phyloP scores from a whole-genome alignment of 2,329 filamentous ascomycete species.

The Peltaster fructicola region DNA sequence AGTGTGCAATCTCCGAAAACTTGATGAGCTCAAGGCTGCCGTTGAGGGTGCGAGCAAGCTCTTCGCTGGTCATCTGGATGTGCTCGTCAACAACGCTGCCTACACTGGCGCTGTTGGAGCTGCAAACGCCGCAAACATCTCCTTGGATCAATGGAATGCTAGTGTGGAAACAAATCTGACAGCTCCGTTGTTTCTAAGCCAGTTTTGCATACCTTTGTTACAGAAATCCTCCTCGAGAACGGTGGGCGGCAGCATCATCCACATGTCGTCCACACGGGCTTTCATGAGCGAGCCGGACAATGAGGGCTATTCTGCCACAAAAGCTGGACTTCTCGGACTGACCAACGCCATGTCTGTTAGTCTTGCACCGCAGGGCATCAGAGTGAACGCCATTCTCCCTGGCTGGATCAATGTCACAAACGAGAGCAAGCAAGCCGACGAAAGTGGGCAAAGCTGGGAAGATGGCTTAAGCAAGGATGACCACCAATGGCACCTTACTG shows the following conservation, averaged over 20 bases:
- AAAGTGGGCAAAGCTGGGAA: slow-evolving; percentile 26
- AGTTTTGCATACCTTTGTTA: slow-evolving; percentile 15
- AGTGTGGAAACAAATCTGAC: slow-evolving; percentile 23
- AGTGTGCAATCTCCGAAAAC: slow-evolving; percentile 12
- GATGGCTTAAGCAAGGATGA: slow-evolving; percentile 29
- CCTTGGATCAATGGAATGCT: slow-evolving; percentile 22
- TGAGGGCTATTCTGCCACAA: slow-evolving; percentile 33
- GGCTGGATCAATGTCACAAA: slow-evolving; percentile 36
- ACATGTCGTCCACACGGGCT: slow-evolving; percentile 34
- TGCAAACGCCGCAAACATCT: slow-evolving; percentile 15
- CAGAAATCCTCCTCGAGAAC: slow-evolving; percentile 5
- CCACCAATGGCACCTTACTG: slow-evolving; percentile 31
- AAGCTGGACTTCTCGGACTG: slow-evolving; percentile 33
- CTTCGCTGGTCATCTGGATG: slow-evolving; percentile 22
- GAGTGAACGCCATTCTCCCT: slow-evolving; percentile 32
- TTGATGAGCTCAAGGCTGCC: slow-evolving; percentile 16
- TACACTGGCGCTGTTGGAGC: slow-evolving; percentile 21
- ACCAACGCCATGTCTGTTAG: slow-evolving; percentile 32
- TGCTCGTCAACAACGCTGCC: slow-evolving; percentile 27
- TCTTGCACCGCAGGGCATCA: slow-evolving; percentile 25
- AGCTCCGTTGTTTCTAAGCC: slow-evolving; percentile 16
- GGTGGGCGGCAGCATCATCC: slow-evolving; percentile 20
- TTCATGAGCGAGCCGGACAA: slow-evolving; percentile 31
- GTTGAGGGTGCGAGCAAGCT: slow-evolving; percentile 16
- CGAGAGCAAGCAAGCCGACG: slow-evolving; percentile 25